Evolutionary conservation across 176 grass and related monocot genomes (phyloP), one percentile per base, ranked within the genome.

Genomic region (Avena insularis): DNA sequence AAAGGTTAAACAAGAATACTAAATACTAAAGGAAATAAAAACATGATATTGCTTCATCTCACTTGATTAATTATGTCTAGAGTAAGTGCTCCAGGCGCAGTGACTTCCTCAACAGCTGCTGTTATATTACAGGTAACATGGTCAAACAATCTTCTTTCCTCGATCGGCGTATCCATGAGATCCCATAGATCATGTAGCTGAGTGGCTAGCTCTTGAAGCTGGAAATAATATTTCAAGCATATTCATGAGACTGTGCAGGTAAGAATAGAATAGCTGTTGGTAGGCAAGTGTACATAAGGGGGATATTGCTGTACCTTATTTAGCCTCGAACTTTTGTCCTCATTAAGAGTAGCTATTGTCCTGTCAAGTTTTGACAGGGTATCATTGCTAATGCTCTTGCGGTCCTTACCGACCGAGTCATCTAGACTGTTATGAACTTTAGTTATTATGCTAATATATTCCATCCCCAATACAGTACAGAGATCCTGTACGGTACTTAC

Each of bases 101-200:
- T 98, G 81, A 95, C 95, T 48, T 98, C 91, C 77, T 98, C 90
- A 27, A 91, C 86, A 64, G 77, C 86, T 13, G 87, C 57, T 81
- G 89, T 84, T 78, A 84, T 89, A 36, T 98, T 91, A 82, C 91
- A 98, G 13, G 93, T 89, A 27, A 98, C 93, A 84, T 98, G 95
- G 60, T 95, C 91, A 87, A 98, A 95, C 77, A 93, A 82, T n/a
- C 75, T 87, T 83, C 88, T 88, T 90, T 98, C 91, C 84, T 98
- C 91, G 64, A 45, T 64, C 17, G 88, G 90, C 23, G 93, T 90
- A 64, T 95, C 95, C 95, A 98, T 98, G 77, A 98, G 91, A 93
- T 95, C 92, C 95, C 95, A 98, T 58, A 98, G 91, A 90, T 98
- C 95, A 87, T 87, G 84, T 49, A 98, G 93, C 84, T 95, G 93